Evolutionary conservation across 352 stramenopile genomes (phyloP).

Genomic region (Pythium grandisporangium): DNA sequence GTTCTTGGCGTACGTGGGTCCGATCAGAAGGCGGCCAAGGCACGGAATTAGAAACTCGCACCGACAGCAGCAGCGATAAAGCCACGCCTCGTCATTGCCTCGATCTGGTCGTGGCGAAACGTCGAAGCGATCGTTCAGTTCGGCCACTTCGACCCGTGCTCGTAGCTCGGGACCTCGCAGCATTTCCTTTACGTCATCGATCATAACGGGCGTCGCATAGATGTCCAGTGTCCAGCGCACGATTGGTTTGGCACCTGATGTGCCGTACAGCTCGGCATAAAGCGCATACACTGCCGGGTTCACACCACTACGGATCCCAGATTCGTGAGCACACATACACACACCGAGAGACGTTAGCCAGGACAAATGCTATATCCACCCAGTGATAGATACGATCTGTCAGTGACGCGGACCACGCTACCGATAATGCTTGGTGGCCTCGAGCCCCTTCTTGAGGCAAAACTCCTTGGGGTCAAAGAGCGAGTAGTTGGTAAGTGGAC

Average conservation of each 20-base stretch:
- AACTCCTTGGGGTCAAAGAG: slow-evolving; percentile 70
- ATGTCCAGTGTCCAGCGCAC: slow-evolving; percentile 70
- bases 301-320: slow-evolving; percentile 55
- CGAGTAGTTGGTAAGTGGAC: slow-evolving; percentile 58
- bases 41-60: slow-evolving; percentile 73
- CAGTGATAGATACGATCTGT: too few species aligned
- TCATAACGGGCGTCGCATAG: slow-evolving; percentile 68
- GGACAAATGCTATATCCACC: not conserved
- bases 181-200: slow-evolving; percentile 70
- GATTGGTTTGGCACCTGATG: slow-evolving; percentile 51
- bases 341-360: not conserved
- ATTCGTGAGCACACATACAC: too few species aligned
- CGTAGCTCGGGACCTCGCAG: slow-evolving; percentile 49
- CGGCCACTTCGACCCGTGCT: slow-evolving; percentile 46
- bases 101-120: slow-evolving; percentile 13
- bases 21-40: slow-evolving; percentile 47
- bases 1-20: slow-evolving; percentile 53
- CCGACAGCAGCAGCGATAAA: slow-evolving; percentile 61
- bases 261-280: slow-evolving; percentile 71
- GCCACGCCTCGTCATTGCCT: slow-evolving; percentile 30
- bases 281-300: slow-evolving; percentile 73
- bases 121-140: slow-evolving; percentile 55
- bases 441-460: slow-evolving; percentile 42
- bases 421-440: slow-evolving; percentile 64
- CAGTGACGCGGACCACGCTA: too few species aligned